Evolutionary conservation across 257 asterid genomes (phyloP).

Genomic region (Solanum appendiculatum): DNA sequence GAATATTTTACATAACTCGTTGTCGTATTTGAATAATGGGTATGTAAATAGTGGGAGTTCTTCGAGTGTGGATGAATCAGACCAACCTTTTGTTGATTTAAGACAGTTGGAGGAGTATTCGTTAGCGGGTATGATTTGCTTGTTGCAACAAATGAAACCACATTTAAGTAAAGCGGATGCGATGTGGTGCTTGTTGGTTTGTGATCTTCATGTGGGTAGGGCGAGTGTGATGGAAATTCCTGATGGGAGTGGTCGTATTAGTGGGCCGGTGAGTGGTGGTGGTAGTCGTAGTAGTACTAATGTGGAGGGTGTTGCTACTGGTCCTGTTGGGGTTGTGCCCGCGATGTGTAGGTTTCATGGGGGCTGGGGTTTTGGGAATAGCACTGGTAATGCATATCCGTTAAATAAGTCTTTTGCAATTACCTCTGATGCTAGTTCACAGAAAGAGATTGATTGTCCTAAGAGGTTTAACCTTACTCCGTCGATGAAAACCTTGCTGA

Average conservation of each 20-base stretch:
- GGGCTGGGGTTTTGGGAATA: conserved; percentile 82
- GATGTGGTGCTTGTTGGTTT: conserved; percentile 93
- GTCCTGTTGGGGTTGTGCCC: conserved; percentile 65
- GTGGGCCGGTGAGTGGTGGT: conserved; percentile 19
- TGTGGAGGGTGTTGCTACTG: conserved; percentile 32
- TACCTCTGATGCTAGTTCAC: conserved; percentile 53
- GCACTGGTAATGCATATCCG: conserved; percentile 57
- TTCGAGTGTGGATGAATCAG: conserved; percentile 20
- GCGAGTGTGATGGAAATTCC: conserved; percentile 93
- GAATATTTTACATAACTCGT: conserved; percentile 62
- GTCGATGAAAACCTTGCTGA: conserved; percentile 71
- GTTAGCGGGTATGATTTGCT: conserved; percentile 70
- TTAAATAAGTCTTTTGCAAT: conserved; percentile 41
- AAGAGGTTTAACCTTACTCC: conserved; percentile 88
- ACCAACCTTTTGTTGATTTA: conserved; percentile 50
- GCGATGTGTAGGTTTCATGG: conserved; percentile 77
- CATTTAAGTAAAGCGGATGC: conserved; percentile 78
- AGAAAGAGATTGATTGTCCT: conserved; percentile 83
- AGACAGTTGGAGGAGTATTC: conserved; percentile 83
- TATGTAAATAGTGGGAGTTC: neutral
- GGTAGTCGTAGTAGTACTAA: neutral
- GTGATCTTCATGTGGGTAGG: conserved; percentile 77
- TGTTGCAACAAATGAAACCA: conserved; percentile 83
- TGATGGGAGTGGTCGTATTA: conserved; percentile 18
- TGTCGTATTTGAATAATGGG: conserved; percentile 55